Percentiles rank a stretch among this genome's conserved stretches.
phyloP scores from a whole-genome alignment of 176 grass and related monocot species.

The Paspalum notatum region DNA sequence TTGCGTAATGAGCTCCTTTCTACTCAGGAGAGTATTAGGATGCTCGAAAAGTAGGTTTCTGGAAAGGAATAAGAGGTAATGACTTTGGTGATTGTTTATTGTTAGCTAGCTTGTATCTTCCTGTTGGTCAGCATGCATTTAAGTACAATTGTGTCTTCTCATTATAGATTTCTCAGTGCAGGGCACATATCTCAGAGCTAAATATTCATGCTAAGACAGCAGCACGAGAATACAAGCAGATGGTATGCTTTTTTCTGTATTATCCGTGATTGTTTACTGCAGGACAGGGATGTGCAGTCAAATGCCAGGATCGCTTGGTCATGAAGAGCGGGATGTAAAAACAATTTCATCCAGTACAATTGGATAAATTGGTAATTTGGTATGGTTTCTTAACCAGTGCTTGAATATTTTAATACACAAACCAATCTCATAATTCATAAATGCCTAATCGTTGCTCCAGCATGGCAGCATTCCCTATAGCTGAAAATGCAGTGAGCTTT shows the following conservation, averaged over 20 bases:
- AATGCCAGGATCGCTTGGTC: no score
- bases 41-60: constrained; percentile 77
- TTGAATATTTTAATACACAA: no score
- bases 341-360: no score
- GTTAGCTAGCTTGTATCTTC: not conserved
- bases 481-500: no score
- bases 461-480: no score
- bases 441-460: no score
- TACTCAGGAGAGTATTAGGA: constrained; percentile 65
- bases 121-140: not conserved
- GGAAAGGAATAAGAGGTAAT: constrained; percentile 80
- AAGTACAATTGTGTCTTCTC: constrained; percentile 16
- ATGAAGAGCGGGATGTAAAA: no score
- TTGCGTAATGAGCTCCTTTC: constrained; percentile 48
- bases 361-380: no score
- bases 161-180: constrained; percentile 74
- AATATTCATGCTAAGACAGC: constrained; percentile 88
- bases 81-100: constrained; percentile 9
- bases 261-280: not conserved
- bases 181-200: constrained; percentile 84
- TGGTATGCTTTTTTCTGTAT: constrained; percentile 43
- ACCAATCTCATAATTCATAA: no score
- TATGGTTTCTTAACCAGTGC: no score
- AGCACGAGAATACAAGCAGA: constrained; percentile 85
- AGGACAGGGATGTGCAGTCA: no score